Base-by-base conservation (phyloP, 1,139 yeast species). In the Fermentozyma sake region DNA sequence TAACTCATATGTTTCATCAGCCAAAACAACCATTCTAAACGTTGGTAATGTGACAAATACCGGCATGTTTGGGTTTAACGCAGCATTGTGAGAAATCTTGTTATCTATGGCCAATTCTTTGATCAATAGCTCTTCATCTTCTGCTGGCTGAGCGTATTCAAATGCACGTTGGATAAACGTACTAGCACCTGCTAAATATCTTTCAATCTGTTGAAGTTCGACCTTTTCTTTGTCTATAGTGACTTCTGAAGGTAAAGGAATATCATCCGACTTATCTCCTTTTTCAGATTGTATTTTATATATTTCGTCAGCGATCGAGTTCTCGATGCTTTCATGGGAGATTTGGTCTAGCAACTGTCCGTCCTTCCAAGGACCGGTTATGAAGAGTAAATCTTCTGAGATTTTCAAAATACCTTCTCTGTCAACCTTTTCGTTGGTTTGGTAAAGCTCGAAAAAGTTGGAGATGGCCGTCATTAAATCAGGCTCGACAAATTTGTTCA, bases 11-110 rank as follows among this genome's bases (percentile, higher is more conserved):
- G 96, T 84, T 47, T 87, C 97, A 52, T 89, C 96, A 0, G 97
- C 96, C 10, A 91, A 65, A 4, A 91, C 64, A 2, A 91, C 94
- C 98, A 91, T 91, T 41, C 98, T 68, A 60, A 91, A 91, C 0
- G 96, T 87, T 0, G 97, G 89, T 16, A 89, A 61, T 30, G 84
- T 84, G 32, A 91, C 70, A 31, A 64, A 76, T 12, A 82, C 77
- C 1, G 95, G 95, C 8, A 79, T 70, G 21, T 72, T 68, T 2
- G 96, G 95, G 49, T 87, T 83, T 24, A 86, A 60, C 0, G 95
- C 95, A 2, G 77, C 84, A 48, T 86, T 86, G 30, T 85, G 71
- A 2, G 63, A 42, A 11, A 65, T 56, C 21, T 45, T 52, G 26
- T 50, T 40, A 51, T 74, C 55, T 55, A 61, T 45, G 29, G 63